Percentiles rank a stretch among this genome's conserved stretches.
phyloP scores from a whole-genome alignment of 2,329 filamentous ascomycete species.

The Trichoderma sp. region DNA sequence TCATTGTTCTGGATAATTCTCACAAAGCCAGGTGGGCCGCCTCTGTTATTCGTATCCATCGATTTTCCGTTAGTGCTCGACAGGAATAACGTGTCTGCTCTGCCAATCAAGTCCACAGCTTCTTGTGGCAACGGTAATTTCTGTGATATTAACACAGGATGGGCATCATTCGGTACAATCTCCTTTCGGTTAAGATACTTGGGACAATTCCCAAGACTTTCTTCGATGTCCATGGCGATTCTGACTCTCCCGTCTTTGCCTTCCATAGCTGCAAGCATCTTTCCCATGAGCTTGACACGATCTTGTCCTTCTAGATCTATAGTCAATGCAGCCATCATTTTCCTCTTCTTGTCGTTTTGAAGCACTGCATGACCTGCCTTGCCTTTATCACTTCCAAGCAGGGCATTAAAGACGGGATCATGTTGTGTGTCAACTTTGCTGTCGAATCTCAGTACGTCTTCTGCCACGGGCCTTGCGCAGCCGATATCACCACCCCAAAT shows the following conservation, averaged over 20 bases:
- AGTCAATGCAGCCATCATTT: constrained; percentile 54
- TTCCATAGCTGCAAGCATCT: constrained; percentile 60
- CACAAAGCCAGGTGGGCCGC: constrained; percentile 73
- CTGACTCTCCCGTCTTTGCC: background rate
- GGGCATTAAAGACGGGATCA: background rate
- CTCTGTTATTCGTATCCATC: constrained; percentile 85
- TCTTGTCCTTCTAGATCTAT: constrained; percentile 58
- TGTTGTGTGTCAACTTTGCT: background rate
- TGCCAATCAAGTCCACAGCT: background rate
- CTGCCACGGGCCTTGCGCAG: background rate
- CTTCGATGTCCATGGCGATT: background rate
- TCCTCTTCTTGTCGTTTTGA: constrained; percentile 38
- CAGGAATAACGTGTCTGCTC: constrained; percentile 40
- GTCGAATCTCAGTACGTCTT: background rate
- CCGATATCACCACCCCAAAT: background rate
- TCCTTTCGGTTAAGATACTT: background rate
- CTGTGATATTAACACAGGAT: background rate
- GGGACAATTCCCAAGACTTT: background rate
- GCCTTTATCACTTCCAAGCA: background rate
- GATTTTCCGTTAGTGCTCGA: constrained; percentile 65
- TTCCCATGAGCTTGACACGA: constrained; percentile 72
- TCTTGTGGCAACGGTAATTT: background rate
- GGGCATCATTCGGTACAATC: background rate
- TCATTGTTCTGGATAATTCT: constrained; percentile 52
- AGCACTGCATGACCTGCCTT: background rate